phyloP scores from a whole-genome alignment of 148 eudicot genomes.

The Talinum fruticosum region DNA sequence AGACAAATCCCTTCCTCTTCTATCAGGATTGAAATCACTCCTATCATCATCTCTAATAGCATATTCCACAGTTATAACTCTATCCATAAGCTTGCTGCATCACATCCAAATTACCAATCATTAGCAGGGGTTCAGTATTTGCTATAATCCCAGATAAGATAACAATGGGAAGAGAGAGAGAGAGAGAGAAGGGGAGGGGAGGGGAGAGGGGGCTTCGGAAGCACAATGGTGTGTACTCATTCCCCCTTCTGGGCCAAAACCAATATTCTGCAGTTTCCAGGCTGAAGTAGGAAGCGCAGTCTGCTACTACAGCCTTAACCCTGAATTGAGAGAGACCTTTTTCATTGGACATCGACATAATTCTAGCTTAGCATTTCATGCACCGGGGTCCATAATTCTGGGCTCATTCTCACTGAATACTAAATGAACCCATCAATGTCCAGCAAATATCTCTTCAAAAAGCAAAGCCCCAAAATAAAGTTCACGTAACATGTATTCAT shows the following conservation, averaged over 20 bases:
- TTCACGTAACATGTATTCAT: too few relatives aligned
- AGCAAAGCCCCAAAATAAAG: too few relatives aligned
- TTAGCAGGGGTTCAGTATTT: not conserved
- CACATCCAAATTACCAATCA: conserved; percentile 16
- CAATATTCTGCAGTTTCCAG: not conserved
- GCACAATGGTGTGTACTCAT: not conserved
- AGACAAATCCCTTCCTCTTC: conserved; percentile 57
- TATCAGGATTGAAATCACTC: conserved; percentile 47
- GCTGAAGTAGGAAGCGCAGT: not conserved
- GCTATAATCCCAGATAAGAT: too few relatives aligned
- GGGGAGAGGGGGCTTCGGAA: not conserved
- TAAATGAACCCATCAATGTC: not conserved
- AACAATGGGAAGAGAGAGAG: too few relatives aligned
- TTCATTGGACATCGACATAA: not conserved
- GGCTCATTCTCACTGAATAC: not conserved
- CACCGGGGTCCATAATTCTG: not conserved
- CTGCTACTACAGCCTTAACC: not conserved
- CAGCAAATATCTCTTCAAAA: not conserved
- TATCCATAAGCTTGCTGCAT: conserved; percentile 70
- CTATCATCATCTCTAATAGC: conserved; percentile 71
- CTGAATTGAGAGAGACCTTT: not conserved
- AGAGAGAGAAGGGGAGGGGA: too few relatives aligned
- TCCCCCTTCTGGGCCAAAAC: not conserved
- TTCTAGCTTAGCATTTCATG: too few relatives aligned
- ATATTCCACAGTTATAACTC: conserved; percentile 80